Evolutionary conservation across 2,329 filamentous ascomycete genomes (phyloP).

Genomic region (Microcera coccophila): DNA sequence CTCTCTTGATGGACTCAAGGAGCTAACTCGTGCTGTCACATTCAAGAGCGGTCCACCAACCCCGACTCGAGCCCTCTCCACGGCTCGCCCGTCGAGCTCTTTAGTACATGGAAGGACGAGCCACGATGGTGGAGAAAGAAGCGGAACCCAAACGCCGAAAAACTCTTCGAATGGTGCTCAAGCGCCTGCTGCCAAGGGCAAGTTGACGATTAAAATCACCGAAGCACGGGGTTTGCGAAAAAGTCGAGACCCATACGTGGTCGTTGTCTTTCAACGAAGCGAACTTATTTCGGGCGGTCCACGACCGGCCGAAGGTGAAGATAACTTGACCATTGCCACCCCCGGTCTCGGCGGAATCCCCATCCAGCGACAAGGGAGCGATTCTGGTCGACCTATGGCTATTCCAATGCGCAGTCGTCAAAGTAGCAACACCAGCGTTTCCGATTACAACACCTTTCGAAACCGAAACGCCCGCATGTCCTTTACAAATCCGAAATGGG

Average conservation of each 20-base stretch:
- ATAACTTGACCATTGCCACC: conserved; percentile 45
- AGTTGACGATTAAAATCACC: conserved; percentile 81
- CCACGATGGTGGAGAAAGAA: conserved; percentile 43
- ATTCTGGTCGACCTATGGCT: conserved; percentile 78
- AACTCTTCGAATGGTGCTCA: conserved; percentile 51
- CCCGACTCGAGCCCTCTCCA: conserved; percentile 80
- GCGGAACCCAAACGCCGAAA: conserved; percentile 51
- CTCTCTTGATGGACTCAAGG: conserved; percentile 66
- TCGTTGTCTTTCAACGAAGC: conserved; percentile 94
- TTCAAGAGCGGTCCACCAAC: conserved; percentile 91
- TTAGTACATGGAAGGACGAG: conserved; percentile 40
- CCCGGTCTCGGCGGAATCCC: conserved; percentile 53
- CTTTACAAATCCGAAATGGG: conserved; percentile 87
- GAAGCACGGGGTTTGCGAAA: conserved; percentile 79
- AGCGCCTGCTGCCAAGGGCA: conserved; percentile 73
- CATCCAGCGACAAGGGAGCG: conserved; percentile 69
- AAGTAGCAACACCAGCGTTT: conserved; percentile 87
- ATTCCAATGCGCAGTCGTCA: conserved; percentile 97
- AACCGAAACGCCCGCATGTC: conserved; percentile 54
- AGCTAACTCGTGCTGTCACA: conserved; percentile 75
- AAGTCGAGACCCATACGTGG: conserved; percentile 87
- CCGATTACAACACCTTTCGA: conserved; percentile 58
- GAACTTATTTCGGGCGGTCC: conserved; percentile 92
- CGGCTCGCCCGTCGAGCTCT: conserved; percentile 50
- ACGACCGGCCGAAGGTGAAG: conserved; percentile 59